phyloP scores from a whole-genome alignment of 2,329 filamentous ascomycete species.

The Trichoderma oligosporum region DNA sequence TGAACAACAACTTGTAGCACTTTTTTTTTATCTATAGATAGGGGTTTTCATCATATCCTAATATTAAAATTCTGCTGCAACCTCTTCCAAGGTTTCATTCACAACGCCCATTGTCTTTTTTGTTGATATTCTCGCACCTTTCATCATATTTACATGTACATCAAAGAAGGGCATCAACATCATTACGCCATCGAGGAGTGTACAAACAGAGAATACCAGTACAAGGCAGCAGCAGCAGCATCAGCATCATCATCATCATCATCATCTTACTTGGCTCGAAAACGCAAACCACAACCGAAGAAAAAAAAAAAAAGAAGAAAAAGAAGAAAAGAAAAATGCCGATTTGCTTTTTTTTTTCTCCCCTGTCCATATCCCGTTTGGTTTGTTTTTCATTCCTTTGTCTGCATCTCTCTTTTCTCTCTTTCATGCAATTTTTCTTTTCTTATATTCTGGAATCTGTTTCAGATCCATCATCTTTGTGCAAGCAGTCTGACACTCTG shows the following conservation, averaged over 20 bases:
- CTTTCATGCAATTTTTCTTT: neutral
- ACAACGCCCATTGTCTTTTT: neutral
- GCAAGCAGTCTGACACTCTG: slow-evolving; percentile 8
- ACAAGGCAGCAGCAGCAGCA: neutral
- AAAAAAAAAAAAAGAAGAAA: neutral
- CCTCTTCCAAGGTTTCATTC: neutral
- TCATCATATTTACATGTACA: neutral
- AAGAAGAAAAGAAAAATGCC: slow-evolving; percentile 6
- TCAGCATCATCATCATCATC: neutral
- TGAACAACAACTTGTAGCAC: too few relatives aligned
- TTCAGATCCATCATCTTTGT: neutral
- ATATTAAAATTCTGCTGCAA: neutral
- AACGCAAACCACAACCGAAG: neutral
- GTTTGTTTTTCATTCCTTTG: slow-evolving; percentile 1
- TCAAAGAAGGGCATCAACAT: neutral
- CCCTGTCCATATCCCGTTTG: neutral
- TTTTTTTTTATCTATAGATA: too few relatives aligned
- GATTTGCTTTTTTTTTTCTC: slow-evolving; percentile 6
- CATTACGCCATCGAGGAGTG: neutral
- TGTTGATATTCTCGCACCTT: neutral
- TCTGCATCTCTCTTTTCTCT: slow-evolving; percentile 8
- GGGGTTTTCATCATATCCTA: neutral
- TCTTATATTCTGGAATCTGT: slow-evolving; percentile 7
- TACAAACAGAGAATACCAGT: neutral
- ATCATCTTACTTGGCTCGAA: slow-evolving; percentile 1